Conservation (phyloP, 1,284 basidiomycete genomes). For the Ganoderma lingzhi region DNA sequence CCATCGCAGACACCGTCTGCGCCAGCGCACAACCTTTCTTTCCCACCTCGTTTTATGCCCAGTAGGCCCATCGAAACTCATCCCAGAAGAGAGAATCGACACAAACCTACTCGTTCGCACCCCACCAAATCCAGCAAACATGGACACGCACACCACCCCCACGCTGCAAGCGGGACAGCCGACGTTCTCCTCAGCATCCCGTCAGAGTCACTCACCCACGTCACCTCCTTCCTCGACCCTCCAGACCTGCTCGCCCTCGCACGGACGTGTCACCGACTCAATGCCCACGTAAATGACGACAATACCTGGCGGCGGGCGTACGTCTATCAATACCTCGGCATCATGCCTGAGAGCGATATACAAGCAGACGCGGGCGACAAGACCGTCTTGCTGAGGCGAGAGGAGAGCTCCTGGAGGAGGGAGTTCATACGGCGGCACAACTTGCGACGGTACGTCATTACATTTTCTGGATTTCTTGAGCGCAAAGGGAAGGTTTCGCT, state of each 20-base stretch:
- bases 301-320: slow-evolving; percentile 89
- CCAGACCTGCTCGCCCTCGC: slow-evolving; percentile 66
- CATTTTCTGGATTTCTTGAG: slow-evolving; percentile 6
- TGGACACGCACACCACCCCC: slow-evolving; percentile 47
- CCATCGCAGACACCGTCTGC: slow-evolving; percentile 44
- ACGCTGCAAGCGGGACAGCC: slow-evolving; percentile 29
- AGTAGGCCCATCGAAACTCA: slow-evolving; percentile 51
- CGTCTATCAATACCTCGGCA: slow-evolving; percentile 71
- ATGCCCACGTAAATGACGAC: slow-evolving; percentile 78
- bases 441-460: slow-evolving; percentile 56
- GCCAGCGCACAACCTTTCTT: slow-evolving; percentile 28
- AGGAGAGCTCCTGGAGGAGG: slow-evolving; percentile 68
- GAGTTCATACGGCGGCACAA: slow-evolving; percentile 69
- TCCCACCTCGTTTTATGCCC: slow-evolving; percentile 59
- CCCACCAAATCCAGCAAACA: slow-evolving; percentile 51
- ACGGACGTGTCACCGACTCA: slow-evolving; percentile 62
- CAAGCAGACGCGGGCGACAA: slow-evolving; percentile 39
- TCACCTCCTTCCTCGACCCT: slow-evolving; percentile 82
- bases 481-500: slow-evolving; percentile 12
- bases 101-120: slow-evolving; percentile 36
- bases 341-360: slow-evolving; percentile 67
- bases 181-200: slow-evolving; percentile 63
- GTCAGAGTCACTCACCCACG: slow-evolving; percentile 78
- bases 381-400: slow-evolving; percentile 61
- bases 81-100: slow-evolving; percentile 43